Percentiles rank a stretch among this genome's conserved stretches.
These are phyloP conservation scores for Gnaphalium uliginosum DNA, from an alignment of 129 eudicot genomes.

Conservation along the genomic window DNA sequence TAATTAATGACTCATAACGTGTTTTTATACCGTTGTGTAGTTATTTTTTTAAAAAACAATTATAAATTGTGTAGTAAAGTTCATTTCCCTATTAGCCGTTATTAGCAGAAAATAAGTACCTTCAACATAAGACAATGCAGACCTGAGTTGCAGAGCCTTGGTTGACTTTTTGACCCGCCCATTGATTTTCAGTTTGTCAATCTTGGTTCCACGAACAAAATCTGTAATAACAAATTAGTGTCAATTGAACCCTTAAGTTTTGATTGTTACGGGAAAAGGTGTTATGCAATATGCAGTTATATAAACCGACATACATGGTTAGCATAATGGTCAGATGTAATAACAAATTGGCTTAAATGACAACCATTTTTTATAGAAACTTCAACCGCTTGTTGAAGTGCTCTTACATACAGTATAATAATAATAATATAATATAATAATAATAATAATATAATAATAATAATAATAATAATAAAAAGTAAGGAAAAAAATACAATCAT, in stretches of 20 bases:
- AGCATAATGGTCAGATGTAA: background rate
- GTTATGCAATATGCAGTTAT: background rate
- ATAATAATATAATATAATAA: too few species aligned
- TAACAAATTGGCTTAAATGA: background rate
- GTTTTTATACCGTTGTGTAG: background rate
- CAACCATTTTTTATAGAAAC: background rate
- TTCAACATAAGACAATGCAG: constrained; percentile 38
- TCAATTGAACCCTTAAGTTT: background rate
- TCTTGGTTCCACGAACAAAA: constrained; percentile 32
- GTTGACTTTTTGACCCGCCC: constrained; percentile 28
- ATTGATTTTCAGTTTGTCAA: constrained; percentile 25
- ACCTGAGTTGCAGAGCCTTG: constrained; percentile 26
- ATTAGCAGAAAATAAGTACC: constrained; percentile 28
- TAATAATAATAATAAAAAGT: too few species aligned
- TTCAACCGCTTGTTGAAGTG: background rate
- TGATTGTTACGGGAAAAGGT: background rate
- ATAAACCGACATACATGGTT: background rate
- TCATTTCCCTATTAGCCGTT: background rate
- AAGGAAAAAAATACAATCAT: too few species aligned
- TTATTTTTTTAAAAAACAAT: background rate
- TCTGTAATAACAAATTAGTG: background rate
- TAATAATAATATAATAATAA: too few species aligned
- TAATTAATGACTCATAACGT: background rate
- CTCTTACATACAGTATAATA: too few species aligned
- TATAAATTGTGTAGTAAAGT: background rate